Evolutionary conservation across 495 filamentous ascomycete genomes (phyloP).

Genomic region (Xylaria bambusicola): DNA sequence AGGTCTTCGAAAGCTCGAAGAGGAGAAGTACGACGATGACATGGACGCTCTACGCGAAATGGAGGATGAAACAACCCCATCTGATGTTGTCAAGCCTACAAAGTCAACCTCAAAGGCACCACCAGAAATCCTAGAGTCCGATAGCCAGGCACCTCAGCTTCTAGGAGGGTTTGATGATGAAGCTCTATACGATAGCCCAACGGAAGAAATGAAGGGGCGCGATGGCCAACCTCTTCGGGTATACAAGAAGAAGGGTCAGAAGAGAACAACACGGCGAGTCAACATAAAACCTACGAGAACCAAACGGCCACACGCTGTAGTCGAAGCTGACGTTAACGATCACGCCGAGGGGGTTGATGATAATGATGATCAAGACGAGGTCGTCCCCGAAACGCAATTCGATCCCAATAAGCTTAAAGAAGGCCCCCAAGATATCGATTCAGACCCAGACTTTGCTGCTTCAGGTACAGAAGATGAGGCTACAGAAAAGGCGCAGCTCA

Average conservation of each 20-base stretch:
- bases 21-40: conserved; percentile 76
- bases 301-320: conserved; percentile 40
- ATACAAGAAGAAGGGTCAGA: conserved; percentile 93
- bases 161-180: conserved; percentile 66
- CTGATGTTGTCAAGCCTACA: conserved; percentile 21
- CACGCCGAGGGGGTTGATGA: conserved; percentile 7
- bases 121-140: conserved; percentile 55
- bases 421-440: conserved; percentile 22
- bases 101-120: conserved; percentile 22
- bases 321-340: conserved; percentile 26
- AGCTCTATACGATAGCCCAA: conserved; percentile 49
- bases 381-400: conserved; percentile 50
- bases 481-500: conserved; percentile 35
- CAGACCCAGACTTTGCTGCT: conserved; percentile 27
- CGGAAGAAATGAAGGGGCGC: conserved; percentile 45
- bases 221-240: conserved; percentile 55
- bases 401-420: conserved; percentile 26
- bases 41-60: conserved; percentile 80
- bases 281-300: conserved; percentile 62
- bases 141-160: conserved; percentile 57
- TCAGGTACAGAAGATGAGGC: conserved; percentile 31
- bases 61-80: conserved; percentile 55
- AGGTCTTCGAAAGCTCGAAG: conserved; percentile 74
- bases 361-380: conserved; percentile 29
- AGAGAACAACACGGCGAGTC: conserved; percentile 78